phyloP scores from a whole-genome alignment of 164 flowering plant genomes.

The Piper longum region DNA sequence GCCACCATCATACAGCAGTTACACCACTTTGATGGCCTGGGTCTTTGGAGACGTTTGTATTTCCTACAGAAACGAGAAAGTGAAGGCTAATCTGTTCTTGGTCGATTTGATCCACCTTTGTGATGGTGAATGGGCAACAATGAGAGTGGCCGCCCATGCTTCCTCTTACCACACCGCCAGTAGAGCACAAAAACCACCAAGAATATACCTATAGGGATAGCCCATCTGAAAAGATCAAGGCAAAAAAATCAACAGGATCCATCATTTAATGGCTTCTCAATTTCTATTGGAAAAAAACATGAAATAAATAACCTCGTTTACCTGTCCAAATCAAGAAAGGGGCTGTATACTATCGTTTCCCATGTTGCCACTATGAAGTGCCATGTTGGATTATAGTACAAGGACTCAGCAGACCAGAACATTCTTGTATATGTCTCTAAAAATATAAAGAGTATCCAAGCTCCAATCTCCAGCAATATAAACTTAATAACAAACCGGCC shows the following conservation, averaged over 20 bases:
- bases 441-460: slow-evolving; percentile 89
- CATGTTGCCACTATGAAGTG: slow-evolving; percentile 76
- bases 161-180: slow-evolving; percentile 72
- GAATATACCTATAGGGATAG: slow-evolving; percentile 46
- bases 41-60: neutral
- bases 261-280: too few species aligned
- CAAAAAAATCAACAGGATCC: neutral
- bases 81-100: slow-evolving; percentile 47
- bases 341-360: slow-evolving; percentile 94
- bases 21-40: neutral
- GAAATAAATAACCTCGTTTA: slow-evolving; percentile 8
- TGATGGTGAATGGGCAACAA: slow-evolving; percentile 59
- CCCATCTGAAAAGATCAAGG: slow-evolving; percentile 55
- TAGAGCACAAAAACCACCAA: slow-evolving; percentile 41
- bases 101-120: slow-evolving; percentile 32
- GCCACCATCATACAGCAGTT: neutral
- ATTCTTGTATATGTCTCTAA: slow-evolving; percentile 90
- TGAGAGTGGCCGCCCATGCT: slow-evolving; percentile 46
- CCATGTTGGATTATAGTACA: slow-evolving; percentile 93
- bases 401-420: slow-evolving; percentile 97
- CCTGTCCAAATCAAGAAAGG: slow-evolving; percentile 96
- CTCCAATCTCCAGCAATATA: slow-evolving; percentile 73
- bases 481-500: slow-evolving; percentile 80
- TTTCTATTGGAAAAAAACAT: neutral
- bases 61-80: neutral